These are phyloP conservation scores for Senecio squalidus DNA, from an alignment of 140 eudicot species.

Conservation along the genomic window DNA sequence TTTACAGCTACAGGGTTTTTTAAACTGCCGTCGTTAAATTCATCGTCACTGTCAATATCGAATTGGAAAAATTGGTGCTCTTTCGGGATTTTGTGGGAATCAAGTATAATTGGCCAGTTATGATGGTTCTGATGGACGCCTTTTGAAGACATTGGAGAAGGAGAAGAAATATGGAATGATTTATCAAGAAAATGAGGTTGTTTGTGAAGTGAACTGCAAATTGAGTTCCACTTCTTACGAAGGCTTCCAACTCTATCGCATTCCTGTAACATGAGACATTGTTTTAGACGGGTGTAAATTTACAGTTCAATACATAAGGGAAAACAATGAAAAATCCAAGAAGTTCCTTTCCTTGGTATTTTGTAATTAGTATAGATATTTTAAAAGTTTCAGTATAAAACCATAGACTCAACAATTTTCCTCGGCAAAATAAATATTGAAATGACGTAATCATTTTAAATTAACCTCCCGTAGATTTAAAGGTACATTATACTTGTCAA, in stretches of 20 bases:
- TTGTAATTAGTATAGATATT: too few species aligned
- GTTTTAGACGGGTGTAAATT: too few species aligned
- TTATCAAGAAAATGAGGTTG: slow-evolving; percentile 21
- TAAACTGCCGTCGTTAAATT: slow-evolving; percentile 22
- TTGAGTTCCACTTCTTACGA: slow-evolving; percentile 71
- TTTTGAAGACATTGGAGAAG: slow-evolving; percentile 32
- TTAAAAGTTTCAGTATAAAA: too few species aligned
- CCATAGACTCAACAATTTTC: too few species aligned
- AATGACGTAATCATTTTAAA: too few species aligned
- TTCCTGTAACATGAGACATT: slow-evolving; percentile 35
- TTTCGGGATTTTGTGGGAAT: slow-evolving; percentile 25
- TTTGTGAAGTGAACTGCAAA: slow-evolving; percentile 46
- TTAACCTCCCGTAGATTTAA: too few species aligned
- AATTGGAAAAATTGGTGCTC: slow-evolving; percentile 43
- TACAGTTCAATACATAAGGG: too few species aligned
- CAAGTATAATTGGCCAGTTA: slow-evolving; percentile 34
- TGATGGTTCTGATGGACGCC: slow-evolving; percentile 30
- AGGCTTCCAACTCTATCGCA: slow-evolving; percentile 43
- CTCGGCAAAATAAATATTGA: too few species aligned
- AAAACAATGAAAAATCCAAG: too few species aligned
- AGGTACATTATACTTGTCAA: too few species aligned
- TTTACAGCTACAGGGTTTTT: not conserved
- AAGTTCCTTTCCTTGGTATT: too few species aligned
- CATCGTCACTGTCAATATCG: not conserved
- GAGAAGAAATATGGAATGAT: not conserved